Conservation (phyloP, 2,329 filamentous ascomycete species). For the Cordyceps militaris region DNA sequence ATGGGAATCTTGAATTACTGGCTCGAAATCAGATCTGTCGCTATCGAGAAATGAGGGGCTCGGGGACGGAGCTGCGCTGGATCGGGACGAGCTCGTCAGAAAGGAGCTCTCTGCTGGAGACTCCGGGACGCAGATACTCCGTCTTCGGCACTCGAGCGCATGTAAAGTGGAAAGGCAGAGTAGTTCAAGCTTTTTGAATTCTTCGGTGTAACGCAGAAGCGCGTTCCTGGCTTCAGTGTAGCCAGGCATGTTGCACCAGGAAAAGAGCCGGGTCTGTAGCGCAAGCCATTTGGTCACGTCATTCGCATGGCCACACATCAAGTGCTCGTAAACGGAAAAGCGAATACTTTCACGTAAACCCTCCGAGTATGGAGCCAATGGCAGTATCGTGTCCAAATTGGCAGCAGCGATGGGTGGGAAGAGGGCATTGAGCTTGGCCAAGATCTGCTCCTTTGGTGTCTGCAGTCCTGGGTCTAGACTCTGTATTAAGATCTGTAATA, state of each 20-base stretch:
- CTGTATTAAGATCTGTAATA: conserved; percentile 23
- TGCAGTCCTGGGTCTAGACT: conserved; percentile 15
- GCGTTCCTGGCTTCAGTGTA: conserved; percentile 24
- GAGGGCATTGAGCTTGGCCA: conserved; percentile 29
- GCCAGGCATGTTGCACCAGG: conserved; percentile 26
- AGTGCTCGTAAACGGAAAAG: conserved; percentile 28
- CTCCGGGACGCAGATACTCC: neutral
- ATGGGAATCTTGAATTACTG: neutral
- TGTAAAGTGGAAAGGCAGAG: conserved; percentile 12
- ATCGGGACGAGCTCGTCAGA: conserved; percentile 1
- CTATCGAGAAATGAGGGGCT: neutral
- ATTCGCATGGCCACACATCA: conserved; percentile 22
- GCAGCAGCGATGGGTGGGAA: conserved; percentile 24
- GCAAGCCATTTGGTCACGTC: conserved; percentile 17
- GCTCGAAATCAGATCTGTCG: neutral
- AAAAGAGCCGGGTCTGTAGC: conserved; percentile 26
- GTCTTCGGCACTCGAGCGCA: neutral
- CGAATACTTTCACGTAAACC: conserved; percentile 29
- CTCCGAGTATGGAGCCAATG: conserved; percentile 24
- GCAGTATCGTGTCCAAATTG: conserved; percentile 18
- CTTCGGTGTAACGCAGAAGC: conserved; percentile 26
- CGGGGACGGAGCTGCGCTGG: neutral
- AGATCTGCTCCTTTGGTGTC: conserved; percentile 14
- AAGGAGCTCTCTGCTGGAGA: neutral
- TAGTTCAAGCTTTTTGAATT: conserved; percentile 28